Base-by-base conservation (phyloP, 2,329 filamentous ascomycete species). In the Cladosporium cucumerinum region DNA sequence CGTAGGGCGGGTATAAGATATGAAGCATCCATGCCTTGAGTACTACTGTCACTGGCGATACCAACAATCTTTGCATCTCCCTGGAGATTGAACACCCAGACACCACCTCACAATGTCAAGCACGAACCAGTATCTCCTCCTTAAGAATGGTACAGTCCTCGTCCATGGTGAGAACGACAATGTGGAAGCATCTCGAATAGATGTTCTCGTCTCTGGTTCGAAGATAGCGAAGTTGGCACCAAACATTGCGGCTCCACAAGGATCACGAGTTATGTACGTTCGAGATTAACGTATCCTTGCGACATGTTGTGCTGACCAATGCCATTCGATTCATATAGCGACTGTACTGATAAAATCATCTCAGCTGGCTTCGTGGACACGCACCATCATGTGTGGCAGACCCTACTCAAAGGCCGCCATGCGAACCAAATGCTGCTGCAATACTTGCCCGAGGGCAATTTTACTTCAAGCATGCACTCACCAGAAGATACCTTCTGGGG, bases 321-420 rank as follows among this genome's bases (percentile, higher is more conserved):
- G 26, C 28, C 18, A 21, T 21, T 32, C 18, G 49, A 26, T 10
- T 5, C 10, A 11, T 21, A n/a, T 28, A 54, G 51, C 28, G 78
- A 83, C 66, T 81, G 78, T 57, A 70, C 71, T 0, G 73, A 70
- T 67, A 79, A 78, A 65, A 73, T 81, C 25, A 69, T 81, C 43
- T 78, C 73, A 1, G 78, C 80, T 0, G 80, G 80, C 2, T 81
- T 81, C 68, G 72, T 81, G 55, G 78, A 80, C 67, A 79, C 79
- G 1, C 80, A 81, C 58, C 76, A 79, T 52, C 81, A 83, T 70
- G 69, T 80, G 8, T 83, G 80, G 80, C 79, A 82, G 68, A 78
- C 77, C 0, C 73, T 78, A 63, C 69, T 79, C 16, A 78, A 78
- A 64, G 76, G 76, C 1, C 69, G 75, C 18, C 76, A 78, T 72